Conservation (phyloP, 1,284 basidiomycete species). For the Chalciporus sp. region DNA sequence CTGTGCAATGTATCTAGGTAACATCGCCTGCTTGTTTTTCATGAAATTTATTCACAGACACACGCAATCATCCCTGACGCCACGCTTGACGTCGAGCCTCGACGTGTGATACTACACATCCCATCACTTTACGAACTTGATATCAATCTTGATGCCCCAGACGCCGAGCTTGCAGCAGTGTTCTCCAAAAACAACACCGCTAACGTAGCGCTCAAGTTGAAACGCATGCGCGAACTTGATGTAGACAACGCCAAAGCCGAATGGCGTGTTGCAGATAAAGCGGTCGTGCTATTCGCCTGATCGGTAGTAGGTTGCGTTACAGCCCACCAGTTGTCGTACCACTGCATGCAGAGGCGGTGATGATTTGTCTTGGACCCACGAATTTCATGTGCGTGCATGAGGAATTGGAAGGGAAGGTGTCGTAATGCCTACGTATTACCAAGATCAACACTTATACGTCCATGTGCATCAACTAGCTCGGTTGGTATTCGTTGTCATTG, state of each 20-base stretch:
- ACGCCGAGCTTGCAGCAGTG: conserved; percentile 46
- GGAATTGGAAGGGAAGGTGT: conserved; percentile 2
- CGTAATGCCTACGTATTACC: conserved; percentile 7
- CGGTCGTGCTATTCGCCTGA: conserved; percentile 46
- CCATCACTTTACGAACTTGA: conserved; percentile 53
- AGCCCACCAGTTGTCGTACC: neutral
- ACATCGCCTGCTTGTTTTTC: conserved; percentile 6
- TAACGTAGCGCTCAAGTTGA: conserved; percentile 45
- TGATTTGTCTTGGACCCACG: neutral
- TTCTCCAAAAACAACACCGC: conserved; percentile 23
- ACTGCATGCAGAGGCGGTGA: conserved; percentile 10
- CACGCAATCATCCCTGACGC: conserved; percentile 44
- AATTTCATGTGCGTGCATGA: neutral
- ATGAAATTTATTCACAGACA: conserved; percentile 39
- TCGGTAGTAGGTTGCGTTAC: neutral
- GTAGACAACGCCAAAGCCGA: conserved; percentile 63
- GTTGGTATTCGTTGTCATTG: conserved; percentile 14
- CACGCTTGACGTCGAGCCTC: conserved; percentile 62
- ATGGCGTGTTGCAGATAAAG: conserved; percentile 58
- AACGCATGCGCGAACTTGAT: conserved; percentile 57
- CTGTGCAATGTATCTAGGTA: conserved; percentile 9
- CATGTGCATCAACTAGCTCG: conserved; percentile 5
- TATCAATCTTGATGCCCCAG: conserved; percentile 53
- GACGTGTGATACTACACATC: conserved; percentile 52
- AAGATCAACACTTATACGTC: neutral